Evolutionary conservation across 352 stramenopile species (phyloP).

Genomic region (Lagenidium sp.): DNA sequence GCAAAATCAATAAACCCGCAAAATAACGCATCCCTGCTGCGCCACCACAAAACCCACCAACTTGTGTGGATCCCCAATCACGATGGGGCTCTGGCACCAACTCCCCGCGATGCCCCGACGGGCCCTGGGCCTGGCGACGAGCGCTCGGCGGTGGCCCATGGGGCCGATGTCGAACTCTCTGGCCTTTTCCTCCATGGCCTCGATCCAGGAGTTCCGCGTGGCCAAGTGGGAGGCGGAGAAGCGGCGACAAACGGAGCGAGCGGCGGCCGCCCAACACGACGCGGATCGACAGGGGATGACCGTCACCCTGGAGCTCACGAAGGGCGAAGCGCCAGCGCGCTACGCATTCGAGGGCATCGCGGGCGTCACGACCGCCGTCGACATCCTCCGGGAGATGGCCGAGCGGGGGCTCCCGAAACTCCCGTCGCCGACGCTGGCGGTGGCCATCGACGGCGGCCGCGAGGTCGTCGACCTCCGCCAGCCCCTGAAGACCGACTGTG

Average conservation of each 20-base stretch:
- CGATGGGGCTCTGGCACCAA: too few relatives aligned
- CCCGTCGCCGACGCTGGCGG: conserved; percentile 45
- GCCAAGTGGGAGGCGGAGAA: conserved; percentile 44
- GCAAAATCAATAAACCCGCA: too few relatives aligned
- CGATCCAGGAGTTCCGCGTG: conserved; percentile 35
- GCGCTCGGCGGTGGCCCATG: too few relatives aligned
- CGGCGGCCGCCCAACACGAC: conserved; percentile 20
- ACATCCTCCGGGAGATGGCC: conserved; percentile 53
- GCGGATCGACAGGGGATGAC: too few relatives aligned
- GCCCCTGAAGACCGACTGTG: conserved; percentile 32
- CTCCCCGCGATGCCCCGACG: too few relatives aligned
- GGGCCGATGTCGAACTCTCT: too few relatives aligned
- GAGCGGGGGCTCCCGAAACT: conserved; percentile 42
- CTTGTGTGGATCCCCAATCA: too few relatives aligned
- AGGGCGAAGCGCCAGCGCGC: too few relatives aligned
- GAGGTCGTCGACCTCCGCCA: conserved; percentile 46
- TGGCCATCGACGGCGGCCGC: conserved; percentile 24
- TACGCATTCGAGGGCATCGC: conserved; percentile 36
- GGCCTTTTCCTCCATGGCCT: conserved; percentile 11
- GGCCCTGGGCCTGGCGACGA: too few relatives aligned
- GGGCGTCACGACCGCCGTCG: conserved; percentile 39
- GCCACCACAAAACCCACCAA: too few relatives aligned
- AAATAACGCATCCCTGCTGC: too few relatives aligned
- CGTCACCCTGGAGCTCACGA: conserved; percentile 26
- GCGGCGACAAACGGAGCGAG: conserved; percentile 25